Evolutionary conservation across 495 filamentous ascomycete species (phyloP), one percentile per base, ranked within the genome.

Genomic region (Penicillium diatomitis): DNA sequence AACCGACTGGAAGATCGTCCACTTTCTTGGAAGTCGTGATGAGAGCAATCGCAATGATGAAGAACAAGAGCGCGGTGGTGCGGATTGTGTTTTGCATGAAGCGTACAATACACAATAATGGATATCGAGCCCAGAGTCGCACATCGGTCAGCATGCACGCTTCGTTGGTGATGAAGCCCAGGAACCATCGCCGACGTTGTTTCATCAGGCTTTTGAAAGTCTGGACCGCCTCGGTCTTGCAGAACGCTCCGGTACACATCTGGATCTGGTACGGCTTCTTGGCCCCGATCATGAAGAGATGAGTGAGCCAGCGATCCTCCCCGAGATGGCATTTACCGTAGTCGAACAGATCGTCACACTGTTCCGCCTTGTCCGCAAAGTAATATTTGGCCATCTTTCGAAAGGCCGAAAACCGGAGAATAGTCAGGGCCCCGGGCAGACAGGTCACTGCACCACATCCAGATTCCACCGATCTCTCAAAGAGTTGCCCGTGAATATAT

Each of bases 281-380:
- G 1, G 91, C 90, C 2, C 90, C 91, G 56, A 98, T 92, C 92
- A 98, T 98, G 74, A 98, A 96, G 47, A 98, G 79, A 72, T 98
- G 92, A 2, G 92, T 98, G 49, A 98, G 75, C 91, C 92, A 97
- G 38, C 92, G 80, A 68, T 98, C 92, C 68, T 98, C 92, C 6
- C 92, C 92, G 41, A 98, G 69, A 68, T 98, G 90, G 57, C 88
- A 90, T 67, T 96, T 97, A 36, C 86, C 90, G 53, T 87, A 98
- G 62, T 98, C 92, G 62, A 98, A 98, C 12, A 97, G 76, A 69
- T 98, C 92, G 37, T 95, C 88, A 58, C 89, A 95, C 62, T 95
- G 86, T 64, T 96, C 92, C 10, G 88, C 88, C 61, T 96, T 96
- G 68, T 97, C 92, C 9, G 92, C 88, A 61, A 98, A 98, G 70